phyloP scores from a whole-genome alignment of 768 basidiomycete genomes.

The Mycena vulgaris region DNA sequence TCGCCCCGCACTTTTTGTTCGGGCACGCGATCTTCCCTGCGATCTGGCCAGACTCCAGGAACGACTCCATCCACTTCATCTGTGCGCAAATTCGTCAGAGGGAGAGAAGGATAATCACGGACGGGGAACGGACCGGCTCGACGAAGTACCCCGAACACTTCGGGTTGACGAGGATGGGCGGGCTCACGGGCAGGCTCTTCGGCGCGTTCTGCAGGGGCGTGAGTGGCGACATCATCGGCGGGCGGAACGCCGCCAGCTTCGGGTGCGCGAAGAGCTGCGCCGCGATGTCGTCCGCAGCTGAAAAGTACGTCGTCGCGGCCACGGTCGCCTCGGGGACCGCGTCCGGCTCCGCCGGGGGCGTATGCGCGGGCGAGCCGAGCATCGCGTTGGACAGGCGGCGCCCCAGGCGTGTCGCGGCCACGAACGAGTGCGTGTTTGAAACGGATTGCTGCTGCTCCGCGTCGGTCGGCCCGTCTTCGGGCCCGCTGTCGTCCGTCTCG shows the following conservation, averaged over 20 bases:
- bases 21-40: constrained; percentile 95
- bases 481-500: constrained; percentile 61
- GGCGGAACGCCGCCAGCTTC: constrained; percentile 58
- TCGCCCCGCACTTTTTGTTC: constrained; percentile 90
- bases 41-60: constrained; percentile 80
- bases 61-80: constrained; percentile 98
- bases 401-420: constrained; percentile 55
- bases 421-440: constrained; percentile 39
- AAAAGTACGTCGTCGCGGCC: constrained; percentile 48
- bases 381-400: constrained; percentile 61
- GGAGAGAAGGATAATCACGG: not conserved
- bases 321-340: constrained; percentile 15
- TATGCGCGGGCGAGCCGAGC: constrained; percentile 45
- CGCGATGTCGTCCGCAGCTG: constrained; percentile 57
- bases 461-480: constrained; percentile 47
- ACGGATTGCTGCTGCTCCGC: constrained; percentile 21
- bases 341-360: constrained; percentile 29
- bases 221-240: constrained; percentile 37
- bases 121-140: constrained; percentile 80
- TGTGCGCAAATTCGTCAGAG: constrained; percentile 44
- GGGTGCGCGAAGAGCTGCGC: constrained; percentile 60
- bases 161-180: constrained; percentile 81
- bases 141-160: constrained; percentile 98
- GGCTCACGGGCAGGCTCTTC: constrained; percentile 60
- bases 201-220: constrained; percentile 40